Percentiles rank a stretch among this genome's conserved stretches.
Conservation (phyloP, 768 basidiomycete genomes). For the Serendipita vermifera region DNA sequence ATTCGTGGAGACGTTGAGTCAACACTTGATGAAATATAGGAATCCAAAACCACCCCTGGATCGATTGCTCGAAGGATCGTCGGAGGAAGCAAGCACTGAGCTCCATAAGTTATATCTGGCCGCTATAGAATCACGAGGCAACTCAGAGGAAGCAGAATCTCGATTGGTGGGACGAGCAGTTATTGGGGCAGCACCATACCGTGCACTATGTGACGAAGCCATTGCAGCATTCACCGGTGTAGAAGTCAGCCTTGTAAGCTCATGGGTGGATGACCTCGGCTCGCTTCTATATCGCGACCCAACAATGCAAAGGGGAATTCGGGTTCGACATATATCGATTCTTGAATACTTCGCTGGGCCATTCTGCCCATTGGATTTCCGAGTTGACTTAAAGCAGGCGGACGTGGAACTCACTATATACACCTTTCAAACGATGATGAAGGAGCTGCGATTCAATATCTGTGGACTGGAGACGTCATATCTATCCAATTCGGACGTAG, state of each 20-base stretch:
- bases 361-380: not conserved
- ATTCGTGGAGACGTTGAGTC: not conserved
- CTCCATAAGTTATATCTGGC: not conserved
- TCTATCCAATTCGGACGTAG: not conserved
- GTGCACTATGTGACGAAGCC: not conserved
- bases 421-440: not conserved
- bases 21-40: not conserved
- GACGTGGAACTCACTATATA: not conserved
- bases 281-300: not conserved
- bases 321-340: not conserved
- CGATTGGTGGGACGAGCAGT: not conserved
- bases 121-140: not conserved
- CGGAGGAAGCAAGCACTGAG: not conserved
- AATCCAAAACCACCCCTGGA: not conserved
- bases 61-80: not conserved
- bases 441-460: slow-evolving; percentile 10
- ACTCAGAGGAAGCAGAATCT: not conserved
- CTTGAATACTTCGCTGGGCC: not conserved
- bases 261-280: not conserved
- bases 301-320: not conserved
- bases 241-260: not conserved
- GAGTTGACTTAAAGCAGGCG: not conserved
- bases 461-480: slow-evolving; percentile 4
- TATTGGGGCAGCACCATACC: not conserved
- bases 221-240: not conserved